Evolutionary conservation across 1,139 yeast species (phyloP).

Genomic region (Yamadazyma triangularis): DNA sequence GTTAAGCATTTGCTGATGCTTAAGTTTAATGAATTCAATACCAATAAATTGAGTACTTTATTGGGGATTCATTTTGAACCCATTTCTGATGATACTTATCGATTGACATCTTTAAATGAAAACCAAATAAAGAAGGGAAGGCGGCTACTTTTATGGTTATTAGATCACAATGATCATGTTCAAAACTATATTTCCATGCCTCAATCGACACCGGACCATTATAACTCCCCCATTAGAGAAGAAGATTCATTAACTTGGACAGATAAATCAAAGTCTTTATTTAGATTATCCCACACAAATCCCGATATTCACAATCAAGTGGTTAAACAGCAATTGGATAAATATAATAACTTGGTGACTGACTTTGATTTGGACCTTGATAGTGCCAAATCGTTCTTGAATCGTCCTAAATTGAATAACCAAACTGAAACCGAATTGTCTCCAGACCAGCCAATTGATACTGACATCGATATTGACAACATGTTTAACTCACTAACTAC

Average conservation of each 20-base stretch:
- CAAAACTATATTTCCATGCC: slow-evolving; percentile 17
- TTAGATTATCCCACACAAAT: slow-evolving; percentile 6
- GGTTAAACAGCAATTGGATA: not conserved
- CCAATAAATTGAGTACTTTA: slow-evolving; percentile 22
- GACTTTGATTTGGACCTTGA: slow-evolving; percentile 5
- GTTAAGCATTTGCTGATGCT: slow-evolving; percentile 20
- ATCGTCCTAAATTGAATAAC: slow-evolving; percentile 3
- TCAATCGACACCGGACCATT: no score
- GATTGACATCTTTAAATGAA: slow-evolving; percentile 24
- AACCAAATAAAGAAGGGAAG: slow-evolving; percentile 30
- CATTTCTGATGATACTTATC: slow-evolving; percentile 20
- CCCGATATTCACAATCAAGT: slow-evolving; percentile 1
- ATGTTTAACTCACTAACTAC: slow-evolving; percentile 11
- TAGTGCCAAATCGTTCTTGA: slow-evolving; percentile 7
- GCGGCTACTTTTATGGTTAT: slow-evolving; percentile 35
- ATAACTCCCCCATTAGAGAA: slow-evolving; percentile 31
- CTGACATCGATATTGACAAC: slow-evolving; percentile 10
- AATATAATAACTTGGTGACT: slow-evolving; percentile 1
- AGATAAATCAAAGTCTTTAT: slow-evolving; percentile 20
- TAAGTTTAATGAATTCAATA: slow-evolving; percentile 23
- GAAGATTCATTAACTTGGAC: slow-evolving; percentile 35
- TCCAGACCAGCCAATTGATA: not conserved
- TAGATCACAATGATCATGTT: slow-evolving; percentile 31
- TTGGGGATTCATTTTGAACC: slow-evolving; percentile 34
- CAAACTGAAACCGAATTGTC: no score